Evolutionary conservation across 2,329 filamentous ascomycete species (phyloP).

Genomic region (Myriosclerotinia duriaeana): DNA sequence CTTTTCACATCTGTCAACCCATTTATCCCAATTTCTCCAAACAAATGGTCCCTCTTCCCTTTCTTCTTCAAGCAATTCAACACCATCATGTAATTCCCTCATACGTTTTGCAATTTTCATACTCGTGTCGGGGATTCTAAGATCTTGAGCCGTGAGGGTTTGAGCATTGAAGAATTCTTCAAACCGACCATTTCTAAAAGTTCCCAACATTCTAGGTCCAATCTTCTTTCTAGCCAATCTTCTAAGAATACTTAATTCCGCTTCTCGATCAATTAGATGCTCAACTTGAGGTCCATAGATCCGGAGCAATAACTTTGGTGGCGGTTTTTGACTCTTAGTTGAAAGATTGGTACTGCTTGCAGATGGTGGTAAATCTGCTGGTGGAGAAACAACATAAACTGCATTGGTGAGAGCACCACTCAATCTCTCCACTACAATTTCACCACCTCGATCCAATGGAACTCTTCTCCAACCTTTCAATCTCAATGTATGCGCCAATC

Average conservation of each 20-base stretch:
- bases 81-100: slow-evolving; percentile 90
- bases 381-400: slow-evolving; percentile 90
- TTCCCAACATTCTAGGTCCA: slow-evolving; percentile 84
- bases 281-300: slow-evolving; percentile 95
- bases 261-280: slow-evolving; percentile 90
- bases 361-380: slow-evolving; percentile 54
- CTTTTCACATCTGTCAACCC: slow-evolving; percentile 57
- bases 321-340: slow-evolving; percentile 33
- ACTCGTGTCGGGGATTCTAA: slow-evolving; percentile 79
- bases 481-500: slow-evolving; percentile 81
- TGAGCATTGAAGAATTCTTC: slow-evolving; percentile 90
- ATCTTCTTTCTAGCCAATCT: slow-evolving; percentile 90
- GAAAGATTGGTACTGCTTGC: slow-evolving; percentile 40
- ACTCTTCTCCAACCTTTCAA: slow-evolving; percentile 91
- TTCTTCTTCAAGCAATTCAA: slow-evolving; percentile 80
- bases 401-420: slow-evolving; percentile 95
- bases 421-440: slow-evolving; percentile 69
- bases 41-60: slow-evolving; percentile 76
- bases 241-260: slow-evolving; percentile 81
- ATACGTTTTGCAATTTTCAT: slow-evolving; percentile 96
- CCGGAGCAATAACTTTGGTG: slow-evolving; percentile 74
- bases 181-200: slow-evolving; percentile 91
- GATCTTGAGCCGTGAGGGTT: slow-evolving; percentile 71
- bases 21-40: slow-evolving; percentile 86
- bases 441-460: slow-evolving; percentile 66